A percentile compares a stretch with the other conserved stretches of the same genome.
Evolutionary conservation across 257 asterid genomes (phyloP).

Genomic region (Verbascum thapsus): DNA sequence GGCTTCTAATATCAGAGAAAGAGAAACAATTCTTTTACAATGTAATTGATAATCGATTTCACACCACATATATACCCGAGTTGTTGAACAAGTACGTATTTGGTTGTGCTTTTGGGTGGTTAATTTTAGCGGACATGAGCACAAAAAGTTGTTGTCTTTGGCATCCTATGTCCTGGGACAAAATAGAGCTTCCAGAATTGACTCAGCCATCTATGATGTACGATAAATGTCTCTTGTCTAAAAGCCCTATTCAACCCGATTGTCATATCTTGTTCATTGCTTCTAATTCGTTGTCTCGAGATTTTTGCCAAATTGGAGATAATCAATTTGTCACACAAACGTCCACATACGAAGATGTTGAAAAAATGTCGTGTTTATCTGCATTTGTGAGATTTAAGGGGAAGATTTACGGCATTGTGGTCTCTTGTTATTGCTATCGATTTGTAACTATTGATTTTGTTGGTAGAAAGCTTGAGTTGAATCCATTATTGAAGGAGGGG

Average conservation of each 20-base stretch:
- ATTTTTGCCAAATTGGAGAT: background rate
- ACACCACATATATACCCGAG: too few species aligned
- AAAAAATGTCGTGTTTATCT: background rate
- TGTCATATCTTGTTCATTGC: background rate
- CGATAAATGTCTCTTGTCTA: background rate
- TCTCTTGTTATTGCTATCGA: background rate
- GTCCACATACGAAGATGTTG: background rate
- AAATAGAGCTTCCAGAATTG: background rate
- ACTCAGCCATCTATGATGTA: background rate
- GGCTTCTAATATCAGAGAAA: too few species aligned
- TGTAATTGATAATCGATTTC: too few species aligned
- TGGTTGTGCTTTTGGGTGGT: too few species aligned
- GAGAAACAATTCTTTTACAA: too few species aligned
- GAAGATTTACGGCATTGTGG: conserved; percentile 3
- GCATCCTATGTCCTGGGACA: background rate
- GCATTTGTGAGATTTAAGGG: background rate
- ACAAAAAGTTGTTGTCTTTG: too few species aligned
- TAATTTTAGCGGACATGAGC: too few species aligned
- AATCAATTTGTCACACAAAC: too few species aligned
- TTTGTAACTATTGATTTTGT: background rate
- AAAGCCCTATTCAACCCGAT: conserved; percentile 6
- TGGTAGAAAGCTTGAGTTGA: background rate
- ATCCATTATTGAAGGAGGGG: conserved; percentile 3
- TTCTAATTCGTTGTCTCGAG: too few species aligned
- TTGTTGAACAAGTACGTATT: too few species aligned